Evolutionary conservation across 768 basidiomycete genomes (phyloP).

Genomic region (Trametes elegans): DNA sequence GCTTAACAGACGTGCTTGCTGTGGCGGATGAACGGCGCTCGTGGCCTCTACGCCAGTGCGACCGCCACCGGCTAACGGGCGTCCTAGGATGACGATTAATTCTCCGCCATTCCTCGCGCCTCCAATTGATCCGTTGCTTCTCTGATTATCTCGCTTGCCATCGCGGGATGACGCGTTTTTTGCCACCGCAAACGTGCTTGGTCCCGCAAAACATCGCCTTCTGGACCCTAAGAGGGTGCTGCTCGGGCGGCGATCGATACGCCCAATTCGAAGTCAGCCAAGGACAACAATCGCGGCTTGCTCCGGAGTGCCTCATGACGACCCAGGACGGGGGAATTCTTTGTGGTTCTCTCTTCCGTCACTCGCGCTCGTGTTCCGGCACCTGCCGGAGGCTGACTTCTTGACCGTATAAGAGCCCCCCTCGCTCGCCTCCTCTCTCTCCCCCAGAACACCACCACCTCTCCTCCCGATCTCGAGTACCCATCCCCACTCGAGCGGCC

Average conservation of each 20-base stretch:
- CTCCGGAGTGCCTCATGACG: constrained; percentile 3
- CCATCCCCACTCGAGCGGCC: not conserved
- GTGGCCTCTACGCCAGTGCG: too few species aligned
- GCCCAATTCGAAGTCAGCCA: constrained; percentile 11
- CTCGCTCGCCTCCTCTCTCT: not conserved
- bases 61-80: too few species aligned
- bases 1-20: too few species aligned
- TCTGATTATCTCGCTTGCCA: constrained; percentile 2
- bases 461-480: not conserved
- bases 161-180: not conserved
- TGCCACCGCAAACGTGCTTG: too few species aligned
- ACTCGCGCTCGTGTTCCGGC: not conserved
- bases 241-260: constrained; percentile 7
- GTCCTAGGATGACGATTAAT: too few species aligned
- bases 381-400: not conserved
- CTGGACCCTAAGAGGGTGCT: not conserved
- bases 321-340: not conserved
- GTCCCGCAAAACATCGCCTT: too few species aligned
- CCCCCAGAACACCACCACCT: not conserved
- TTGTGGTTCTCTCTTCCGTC: not conserved
- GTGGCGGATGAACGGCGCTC: too few species aligned
- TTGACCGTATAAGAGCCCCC: constrained; percentile 1
- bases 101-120: not conserved
- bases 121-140: not conserved
- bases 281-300: not conserved